Conservation (phyloP, 805 yeast species). For the Lachancea sp. region DNA sequence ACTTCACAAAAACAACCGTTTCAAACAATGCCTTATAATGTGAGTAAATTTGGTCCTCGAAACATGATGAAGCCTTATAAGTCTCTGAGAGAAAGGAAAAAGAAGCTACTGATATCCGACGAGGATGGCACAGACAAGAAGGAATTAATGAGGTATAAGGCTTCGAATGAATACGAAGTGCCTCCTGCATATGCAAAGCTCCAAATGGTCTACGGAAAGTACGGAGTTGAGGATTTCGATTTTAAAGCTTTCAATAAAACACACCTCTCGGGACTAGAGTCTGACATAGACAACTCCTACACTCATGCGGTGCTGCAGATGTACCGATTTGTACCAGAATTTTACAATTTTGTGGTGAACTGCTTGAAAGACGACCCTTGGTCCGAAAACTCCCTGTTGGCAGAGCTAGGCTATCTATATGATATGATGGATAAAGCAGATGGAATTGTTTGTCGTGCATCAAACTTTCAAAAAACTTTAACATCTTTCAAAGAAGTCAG, state of each 20-base stretch:
- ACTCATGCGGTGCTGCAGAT: constrained; percentile 76
- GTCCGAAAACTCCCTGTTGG: constrained; percentile 46
- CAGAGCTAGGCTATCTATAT: constrained; percentile 81
- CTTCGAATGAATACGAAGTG: constrained; percentile 35
- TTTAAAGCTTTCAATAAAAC: constrained; percentile 79
- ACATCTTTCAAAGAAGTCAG: constrained; percentile 33
- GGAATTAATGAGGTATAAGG: constrained; percentile 19
- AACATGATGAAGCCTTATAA: constrained; percentile 43
- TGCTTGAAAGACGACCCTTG: constrained; percentile 51
- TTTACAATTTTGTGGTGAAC: constrained; percentile 58
- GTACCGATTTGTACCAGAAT: constrained; percentile 66
- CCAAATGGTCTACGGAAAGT: constrained; percentile 75
- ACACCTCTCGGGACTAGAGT: constrained; percentile 75
- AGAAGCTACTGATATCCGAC: constrained; percentile 14
- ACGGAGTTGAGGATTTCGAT: constrained; percentile 93
- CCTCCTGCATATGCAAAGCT: constrained; percentile 74
- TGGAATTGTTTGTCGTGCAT: constrained; percentile 72
- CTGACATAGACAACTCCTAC: constrained; percentile 72
- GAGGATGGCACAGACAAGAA: constrained; percentile 18
- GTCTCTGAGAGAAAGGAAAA: constrained; percentile 30
- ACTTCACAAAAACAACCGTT: constrained; percentile 30
- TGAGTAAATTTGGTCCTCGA: constrained; percentile 49
- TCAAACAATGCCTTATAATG: constrained; percentile 48
- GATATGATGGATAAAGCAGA: constrained; percentile 85
- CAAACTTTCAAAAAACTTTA: constrained; percentile 63